These are phyloP conservation scores for Candida ulmi DNA, from an alignment of 805 yeast species.

Conservation along the genomic window DNA sequence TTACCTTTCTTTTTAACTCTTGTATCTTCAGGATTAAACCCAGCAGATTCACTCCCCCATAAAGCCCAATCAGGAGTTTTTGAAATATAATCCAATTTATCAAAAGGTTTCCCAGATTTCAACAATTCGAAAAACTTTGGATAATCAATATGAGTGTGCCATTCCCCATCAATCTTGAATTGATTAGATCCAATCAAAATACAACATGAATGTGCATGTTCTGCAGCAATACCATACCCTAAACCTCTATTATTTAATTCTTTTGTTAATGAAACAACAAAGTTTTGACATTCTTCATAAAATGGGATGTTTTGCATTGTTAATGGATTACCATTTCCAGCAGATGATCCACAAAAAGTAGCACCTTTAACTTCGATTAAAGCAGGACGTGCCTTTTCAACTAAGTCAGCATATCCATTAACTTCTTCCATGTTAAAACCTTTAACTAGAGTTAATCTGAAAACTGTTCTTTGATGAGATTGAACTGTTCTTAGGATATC, in stretches of 20 bases:
- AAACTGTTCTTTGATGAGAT: conserved; percentile 82
- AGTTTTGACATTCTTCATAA: conserved; percentile 80
- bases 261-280: conserved; percentile 57
- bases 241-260: conserved; percentile 64
- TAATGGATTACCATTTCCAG: conserved; percentile 77
- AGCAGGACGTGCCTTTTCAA: conserved; percentile 74
- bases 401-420: conserved; percentile 81
- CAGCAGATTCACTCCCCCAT: conserved; percentile 81
- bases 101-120: conserved; percentile 57
- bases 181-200: conserved; percentile 72
- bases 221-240: conserved; percentile 82
- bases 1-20: conserved; percentile 28
- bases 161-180: conserved; percentile 62
- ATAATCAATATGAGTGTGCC: conserved; percentile 91
- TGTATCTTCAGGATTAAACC: conserved; percentile 84
- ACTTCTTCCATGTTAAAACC: conserved; percentile 86
- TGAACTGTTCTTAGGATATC: conserved; percentile 73
- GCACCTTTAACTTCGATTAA: conserved; percentile 93
- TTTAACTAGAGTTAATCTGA: conserved; percentile 83
- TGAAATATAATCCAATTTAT: conserved; percentile 72
- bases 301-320: conserved; percentile 96
- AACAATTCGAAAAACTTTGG: conserved; percentile 66
- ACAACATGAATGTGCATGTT: conserved; percentile 94
- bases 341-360: conserved; percentile 88
- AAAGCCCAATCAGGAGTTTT: conserved; percentile 90